Evolutionary conservation across 345 rosid species (phyloP), one percentile per base, ranked within the genome.

Genomic region (Triadica sebifera): DNA sequence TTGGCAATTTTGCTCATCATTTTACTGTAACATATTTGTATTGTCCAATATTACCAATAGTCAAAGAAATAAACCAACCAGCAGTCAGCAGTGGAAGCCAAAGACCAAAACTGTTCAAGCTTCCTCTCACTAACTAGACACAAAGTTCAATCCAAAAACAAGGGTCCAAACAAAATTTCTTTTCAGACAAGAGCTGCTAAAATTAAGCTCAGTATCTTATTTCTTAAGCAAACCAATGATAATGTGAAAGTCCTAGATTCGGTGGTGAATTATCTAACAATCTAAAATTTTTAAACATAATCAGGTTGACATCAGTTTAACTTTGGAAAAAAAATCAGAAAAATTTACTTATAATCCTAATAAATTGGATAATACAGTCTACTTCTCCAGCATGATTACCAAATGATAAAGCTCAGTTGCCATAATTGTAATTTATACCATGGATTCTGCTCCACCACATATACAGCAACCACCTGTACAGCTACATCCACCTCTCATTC

Each of bases 391-490:
- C 29, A 70, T 43, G 51, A 39, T 56, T 29, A 34, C 15, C 34
- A 50, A 50, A 47, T 62, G 49, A 62, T 39, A 72, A 43, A 29
- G n/a, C 68, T 37, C 15, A 22, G 50, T 20, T 34, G 68, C 24
- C 53, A 20, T 51, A 50, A 37, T 63, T 63, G 59, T 34, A 73
- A 62, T n/a, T 52, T 13, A 60, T 25, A 19, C 49, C 16, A 34
- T 55, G 59, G 20, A 55, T 61, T 55, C 59, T 47, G 58, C 68
- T 58, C 50, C 58, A 49, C 46, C 29, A 63, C 8, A 20, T 51
- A 58, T 62, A 63, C 49, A 50, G 39, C 38, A 70, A 57, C 64
- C 56, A 71, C 38, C 74, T 38, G 51, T 56, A 39, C 22, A 58
- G 46, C 45, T 19, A 49, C 58, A 49, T 49, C 45, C 52, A 24